These are phyloP conservation scores for Boletus reticuloceps DNA, from an alignment of 768 basidiomycete genomes.

Conservation along the genomic window DNA sequence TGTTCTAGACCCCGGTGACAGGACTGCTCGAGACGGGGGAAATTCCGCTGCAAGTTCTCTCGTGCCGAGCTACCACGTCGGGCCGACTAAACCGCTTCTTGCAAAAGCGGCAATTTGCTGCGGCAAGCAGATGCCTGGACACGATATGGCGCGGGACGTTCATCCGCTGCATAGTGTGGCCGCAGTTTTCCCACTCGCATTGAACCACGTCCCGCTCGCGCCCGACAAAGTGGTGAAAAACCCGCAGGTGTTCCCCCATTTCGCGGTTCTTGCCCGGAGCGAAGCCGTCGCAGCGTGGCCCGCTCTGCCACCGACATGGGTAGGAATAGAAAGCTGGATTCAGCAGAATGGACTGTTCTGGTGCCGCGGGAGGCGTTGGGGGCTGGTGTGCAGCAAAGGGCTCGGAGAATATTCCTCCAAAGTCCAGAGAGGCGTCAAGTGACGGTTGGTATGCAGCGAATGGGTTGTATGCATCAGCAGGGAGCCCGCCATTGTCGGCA, in stretches of 20 bases:
- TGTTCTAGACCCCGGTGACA: not conserved
- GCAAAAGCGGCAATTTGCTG: constrained; percentile 23
- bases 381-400: constrained; percentile 9
- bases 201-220: constrained; percentile 25
- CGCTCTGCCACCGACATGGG: constrained; percentile 23
- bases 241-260: constrained; percentile 28
- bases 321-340: constrained; percentile 8
- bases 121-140: constrained; percentile 25
- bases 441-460: not conserved
- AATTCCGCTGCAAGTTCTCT: constrained; percentile 17
- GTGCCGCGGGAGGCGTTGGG: constrained; percentile 11
- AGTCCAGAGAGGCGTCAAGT: not conserved
- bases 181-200: constrained; percentile 26
- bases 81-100: constrained; percentile 24
- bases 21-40: not conserved
- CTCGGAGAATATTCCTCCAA: not conserved
- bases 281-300: constrained; percentile 19
- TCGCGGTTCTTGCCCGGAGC: constrained; percentile 31
- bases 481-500: not conserved
- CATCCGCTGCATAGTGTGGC: constrained; percentile 27
- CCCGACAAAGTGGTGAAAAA: constrained; percentile 20
- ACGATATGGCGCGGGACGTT: constrained; percentile 30
- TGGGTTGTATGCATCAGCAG: not conserved
- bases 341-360: not conserved
- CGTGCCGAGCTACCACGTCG: constrained; percentile 27